Conservation (phyloP, 2,329 filamentous ascomycete species). For the Paecilomyces variotii region DNA sequence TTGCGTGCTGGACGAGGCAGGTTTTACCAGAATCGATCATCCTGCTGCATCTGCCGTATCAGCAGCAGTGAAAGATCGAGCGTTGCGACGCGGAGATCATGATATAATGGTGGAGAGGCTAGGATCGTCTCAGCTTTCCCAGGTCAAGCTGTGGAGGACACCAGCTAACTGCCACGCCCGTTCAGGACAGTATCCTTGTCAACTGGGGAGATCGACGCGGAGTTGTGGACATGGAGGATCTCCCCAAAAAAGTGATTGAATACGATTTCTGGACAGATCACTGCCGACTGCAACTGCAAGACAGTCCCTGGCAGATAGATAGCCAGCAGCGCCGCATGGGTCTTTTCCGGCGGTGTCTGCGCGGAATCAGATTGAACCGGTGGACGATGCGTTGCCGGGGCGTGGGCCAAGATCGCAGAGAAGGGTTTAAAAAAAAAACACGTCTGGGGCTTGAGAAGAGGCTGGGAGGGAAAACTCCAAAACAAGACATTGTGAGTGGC, state of each 20-base stretch:
- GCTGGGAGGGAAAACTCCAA: not conserved
- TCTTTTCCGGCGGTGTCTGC: not conserved
- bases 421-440: not conserved
- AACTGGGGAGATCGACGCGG: not conserved
- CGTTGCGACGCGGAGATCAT: not conserved
- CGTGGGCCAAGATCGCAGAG: not conserved
- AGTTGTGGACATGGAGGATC: not conserved
- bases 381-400: not conserved
- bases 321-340: no score
- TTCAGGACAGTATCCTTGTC: not conserved
- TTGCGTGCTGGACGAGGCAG: not conserved
- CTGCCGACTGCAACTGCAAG: not conserved
- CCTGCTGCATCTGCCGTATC: not conserved
- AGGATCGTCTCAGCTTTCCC: not conserved
- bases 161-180: not conserved
- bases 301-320: not conserved
- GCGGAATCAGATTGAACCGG: not conserved
- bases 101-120: not conserved
- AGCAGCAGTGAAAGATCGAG: not conserved
- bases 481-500: not conserved
- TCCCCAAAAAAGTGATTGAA: not conserved
- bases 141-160: not conserved
- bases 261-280: not conserved
- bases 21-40: not conserved
- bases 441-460: not conserved